Evolutionary conservation across 2,329 filamentous ascomycete genomes (phyloP).

Genomic region (Rutstroemia sp.): DNA sequence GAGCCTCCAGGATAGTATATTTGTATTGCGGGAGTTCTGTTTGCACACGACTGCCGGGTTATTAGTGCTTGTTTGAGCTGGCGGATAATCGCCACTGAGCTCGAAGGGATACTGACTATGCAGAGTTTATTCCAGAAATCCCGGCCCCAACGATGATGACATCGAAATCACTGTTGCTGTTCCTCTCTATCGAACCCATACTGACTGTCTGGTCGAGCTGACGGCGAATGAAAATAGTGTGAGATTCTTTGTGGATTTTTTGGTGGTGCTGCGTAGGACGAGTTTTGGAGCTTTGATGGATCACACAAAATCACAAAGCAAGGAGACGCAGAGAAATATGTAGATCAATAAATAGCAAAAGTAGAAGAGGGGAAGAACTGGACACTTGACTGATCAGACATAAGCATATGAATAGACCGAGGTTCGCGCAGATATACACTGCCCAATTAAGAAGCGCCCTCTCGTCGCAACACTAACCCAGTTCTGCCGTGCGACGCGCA

Average conservation of each 20-base stretch:
- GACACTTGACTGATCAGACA: too few species aligned
- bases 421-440: too few species aligned
- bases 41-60: slow-evolving; percentile 43
- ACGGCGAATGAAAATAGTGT: background rate
- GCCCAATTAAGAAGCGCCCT: too few species aligned
- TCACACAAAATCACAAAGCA: background rate
- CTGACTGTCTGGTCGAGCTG: background rate
- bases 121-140: slow-evolving; percentile 68
- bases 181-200: slow-evolving; percentile 15
- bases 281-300: background rate
- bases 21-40: slow-evolving; percentile 42
- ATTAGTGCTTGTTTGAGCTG: background rate
- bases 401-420: too few species aligned
- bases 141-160: slow-evolving; percentile 65
- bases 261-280: background rate
- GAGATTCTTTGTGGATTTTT: background rate
- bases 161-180: slow-evolving; percentile 33
- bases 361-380: too few species aligned
- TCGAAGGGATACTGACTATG: slow-evolving; percentile 37
- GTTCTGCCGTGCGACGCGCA: too few species aligned
- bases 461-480: too few species aligned
- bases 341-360: too few species aligned
- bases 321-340: too few species aligned
- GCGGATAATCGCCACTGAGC: background rate
- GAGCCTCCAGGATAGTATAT: slow-evolving; percentile 62